phyloP scores from a whole-genome alignment of 306 rosid genomes.

The Cucumis melo region DNA sequence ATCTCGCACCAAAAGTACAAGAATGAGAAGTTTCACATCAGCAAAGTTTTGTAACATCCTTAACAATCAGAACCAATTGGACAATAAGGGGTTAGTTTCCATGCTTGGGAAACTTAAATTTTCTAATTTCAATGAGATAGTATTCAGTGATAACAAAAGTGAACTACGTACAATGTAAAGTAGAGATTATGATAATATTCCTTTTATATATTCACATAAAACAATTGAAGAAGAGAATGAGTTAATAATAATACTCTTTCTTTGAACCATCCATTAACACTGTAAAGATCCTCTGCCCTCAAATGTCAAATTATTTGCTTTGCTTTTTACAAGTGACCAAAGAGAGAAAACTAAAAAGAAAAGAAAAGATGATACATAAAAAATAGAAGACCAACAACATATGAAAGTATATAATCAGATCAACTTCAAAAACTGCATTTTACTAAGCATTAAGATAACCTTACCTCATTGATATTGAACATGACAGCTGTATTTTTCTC shows the following conservation, averaged over 20 bases:
- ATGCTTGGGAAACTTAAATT: neutral
- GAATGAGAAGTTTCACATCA: neutral
- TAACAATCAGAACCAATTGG: neutral
- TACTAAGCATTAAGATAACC: too few relatives aligned
- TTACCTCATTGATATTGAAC: too few relatives aligned
- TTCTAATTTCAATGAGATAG: neutral
- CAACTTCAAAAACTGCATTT: too few relatives aligned
- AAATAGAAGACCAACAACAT: too few relatives aligned
- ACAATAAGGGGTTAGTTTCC: neutral
- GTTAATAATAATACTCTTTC: neutral
- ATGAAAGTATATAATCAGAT: too few relatives aligned
- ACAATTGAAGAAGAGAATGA: neutral
- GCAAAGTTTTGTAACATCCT: neutral
- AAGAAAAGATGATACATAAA: neutral
- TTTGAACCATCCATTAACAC: neutral
- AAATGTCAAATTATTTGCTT: neutral
- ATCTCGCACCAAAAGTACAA: neutral
- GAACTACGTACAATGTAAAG: neutral
- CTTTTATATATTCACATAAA: neutral
- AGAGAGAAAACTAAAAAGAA: neutral
- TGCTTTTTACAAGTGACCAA: neutral
- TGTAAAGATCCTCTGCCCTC: neutral
- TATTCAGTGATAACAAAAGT: neutral
- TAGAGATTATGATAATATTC: neutral
- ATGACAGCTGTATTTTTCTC: too few relatives aligned